These are phyloP conservation scores for Saccharomyces hybrid DNA, from an alignment of 1,139 yeast species.

Conservation along the genomic window DNA sequence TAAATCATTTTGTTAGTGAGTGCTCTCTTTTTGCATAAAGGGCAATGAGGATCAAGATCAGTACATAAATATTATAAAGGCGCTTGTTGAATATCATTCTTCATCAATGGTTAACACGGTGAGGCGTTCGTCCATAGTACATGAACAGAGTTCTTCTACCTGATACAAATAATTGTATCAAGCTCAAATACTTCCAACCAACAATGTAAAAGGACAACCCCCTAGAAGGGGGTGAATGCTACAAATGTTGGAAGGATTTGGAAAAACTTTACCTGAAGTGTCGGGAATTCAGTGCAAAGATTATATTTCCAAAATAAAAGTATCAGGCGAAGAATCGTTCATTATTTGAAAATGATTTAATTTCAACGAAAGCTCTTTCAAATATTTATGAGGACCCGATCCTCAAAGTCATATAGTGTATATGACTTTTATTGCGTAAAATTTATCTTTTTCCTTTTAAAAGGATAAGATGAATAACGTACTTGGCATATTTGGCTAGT, in stretches of 20 bases:
- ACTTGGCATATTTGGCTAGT: neutral
- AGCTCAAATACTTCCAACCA: neutral
- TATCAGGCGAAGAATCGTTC: conserved; percentile 16
- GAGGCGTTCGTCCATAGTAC: neutral
- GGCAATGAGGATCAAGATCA: conserved; percentile 10
- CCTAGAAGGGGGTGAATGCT: neutral
- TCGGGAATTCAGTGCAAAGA: conserved; percentile 71
- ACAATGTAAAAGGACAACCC: neutral
- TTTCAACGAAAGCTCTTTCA: conserved; percentile 5
- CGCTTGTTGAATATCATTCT: neutral
- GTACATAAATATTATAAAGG: neutral
- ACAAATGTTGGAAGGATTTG: neutral
- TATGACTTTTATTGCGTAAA: conserved; percentile 1
- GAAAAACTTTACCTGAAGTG: conserved; percentile 56
- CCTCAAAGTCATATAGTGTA: conserved; percentile 35
- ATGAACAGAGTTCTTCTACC: neutral
- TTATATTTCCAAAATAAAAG: neutral
- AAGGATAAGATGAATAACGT: neutral
- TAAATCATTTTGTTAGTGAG: conserved; percentile 8
- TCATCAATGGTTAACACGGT: neutral
- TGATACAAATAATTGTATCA: too few relatives aligned
- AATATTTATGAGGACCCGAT: conserved; percentile 61
- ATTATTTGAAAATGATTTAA: conserved; percentile 15
- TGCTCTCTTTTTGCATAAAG: neutral
- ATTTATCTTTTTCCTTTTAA: neutral